Evolutionary conservation across 495 filamentous ascomycete genomes (phyloP), one percentile per base, ranked within the genome.

Genomic region (Podospora didyma): DNA sequence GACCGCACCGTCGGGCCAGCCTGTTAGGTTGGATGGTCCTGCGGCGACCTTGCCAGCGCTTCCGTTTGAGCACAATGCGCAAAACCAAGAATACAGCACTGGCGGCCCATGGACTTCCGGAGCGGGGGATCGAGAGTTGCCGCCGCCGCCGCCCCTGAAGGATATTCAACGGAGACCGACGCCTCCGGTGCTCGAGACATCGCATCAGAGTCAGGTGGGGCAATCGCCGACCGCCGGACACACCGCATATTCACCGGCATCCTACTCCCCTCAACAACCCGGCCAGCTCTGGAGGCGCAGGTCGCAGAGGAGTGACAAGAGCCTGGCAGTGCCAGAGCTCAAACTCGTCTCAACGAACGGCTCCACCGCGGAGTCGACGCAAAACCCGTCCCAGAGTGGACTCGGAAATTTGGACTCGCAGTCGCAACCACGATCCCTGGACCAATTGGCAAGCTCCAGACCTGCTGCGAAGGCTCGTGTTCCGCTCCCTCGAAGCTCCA

Each of bases 201-300:
- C 41, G 21, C 59, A n/a, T n/a, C n/a, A 58, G 41, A 53, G 22
- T 14, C 52, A 61, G 35, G 5, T 45, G 22, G 56, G 37, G 26
- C 62, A 61, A 42, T 50, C 59, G 46, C 51, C 57, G 20, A 56
- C 62, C 21, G 51, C 51, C 35, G 46, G n/a, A 9, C 26, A 31
- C 26, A 31, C 26, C 26, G 26, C 26, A 31, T 55, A 60, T 17
- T 54, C 58, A 17, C 46, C 58, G 44, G 28, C 31, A 7, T 53
- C 61, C 39, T 56, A 41, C n/a, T 69, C 71, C 26, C 69, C 76
- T 9, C 70, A 61, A 22, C 62, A 69, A 26, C 62, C 67, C 22
- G 69, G 62, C 14, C 66, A 76, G 48, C 71, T 79, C 44, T 77
- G 75, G 75, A 68, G 71, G 35, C 68, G 76, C n/a, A 67, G 74